These are phyloP conservation scores for Prunus mongolica DNA, from an alignment of 306 rosid genomes.

Conservation along the genomic window DNA sequence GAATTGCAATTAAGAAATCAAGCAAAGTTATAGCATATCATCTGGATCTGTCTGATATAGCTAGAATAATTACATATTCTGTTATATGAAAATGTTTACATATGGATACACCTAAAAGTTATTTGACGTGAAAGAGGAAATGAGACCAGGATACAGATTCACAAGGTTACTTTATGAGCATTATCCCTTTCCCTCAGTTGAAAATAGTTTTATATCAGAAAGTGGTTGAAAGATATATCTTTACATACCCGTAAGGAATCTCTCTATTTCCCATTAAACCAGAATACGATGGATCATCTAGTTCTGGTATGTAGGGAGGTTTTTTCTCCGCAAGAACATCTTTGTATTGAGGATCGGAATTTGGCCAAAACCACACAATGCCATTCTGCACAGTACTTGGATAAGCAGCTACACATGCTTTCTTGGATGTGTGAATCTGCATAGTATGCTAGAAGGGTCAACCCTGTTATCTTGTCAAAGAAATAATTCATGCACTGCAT, in stretches of 20 bases:
- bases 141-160: background rate
- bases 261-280: constrained; percentile 66
- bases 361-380: constrained; percentile 94
- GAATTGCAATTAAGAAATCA: constrained; percentile 23
- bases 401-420: constrained; percentile 75
- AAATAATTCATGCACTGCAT: background rate
- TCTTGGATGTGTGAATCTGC: constrained; percentile 72
- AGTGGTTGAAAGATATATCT: background rate
- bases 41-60: no score
- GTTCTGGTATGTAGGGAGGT: constrained; percentile 65
- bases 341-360: constrained; percentile 66
- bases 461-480: background rate
- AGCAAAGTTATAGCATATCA: background rate
- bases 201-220: background rate
- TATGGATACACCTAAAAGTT: background rate
- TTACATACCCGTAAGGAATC: constrained; percentile 66
- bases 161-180: background rate
- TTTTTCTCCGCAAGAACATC: constrained; percentile 52
- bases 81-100: background rate
- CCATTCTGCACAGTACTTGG: constrained; percentile 73
- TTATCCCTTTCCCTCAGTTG: background rate
- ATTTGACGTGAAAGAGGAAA: background rate
- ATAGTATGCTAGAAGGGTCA: constrained; percentile 22
- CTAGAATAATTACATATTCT: background rate
- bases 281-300: constrained; percentile 70